Base-by-base conservation (phyloP, 768 basidiomycete genomes). In the Rhizopogon salebrosus region DNA sequence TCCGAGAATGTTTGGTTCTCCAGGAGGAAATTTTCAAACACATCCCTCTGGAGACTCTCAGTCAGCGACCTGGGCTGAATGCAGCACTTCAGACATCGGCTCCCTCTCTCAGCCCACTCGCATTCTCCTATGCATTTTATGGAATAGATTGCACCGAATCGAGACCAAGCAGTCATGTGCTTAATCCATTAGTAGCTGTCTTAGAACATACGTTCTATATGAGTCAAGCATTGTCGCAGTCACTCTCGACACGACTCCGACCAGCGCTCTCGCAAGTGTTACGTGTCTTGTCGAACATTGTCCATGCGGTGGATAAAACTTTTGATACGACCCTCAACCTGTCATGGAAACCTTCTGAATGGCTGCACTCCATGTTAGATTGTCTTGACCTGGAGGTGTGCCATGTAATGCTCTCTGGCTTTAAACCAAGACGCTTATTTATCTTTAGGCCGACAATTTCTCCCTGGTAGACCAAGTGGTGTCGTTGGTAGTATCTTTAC, bases 61-160 rank as follows among this genome's bases (percentile, higher is more conserved):
- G 75, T 48, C 75, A 75, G 52, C 78, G 80, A 37, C 79, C 83
- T 14, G 74, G 73, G 56, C 65, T 78, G 22, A 70, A 71, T 23
- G 65, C 71, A 2, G 67, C 69, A 3, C 61, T 69, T 37, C 68
- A 72, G 37, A 62, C 59, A 18, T 57, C 64, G 24, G 61, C 68
- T 8, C 51, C 58, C 20, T 67, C 63, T 1, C 66, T 72, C 37
- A 53, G 75, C 26, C 73, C 82, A 26, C 79, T 82, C 53, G 62
- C 70, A 9, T 87, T 85, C 61, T 81, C 85, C 18, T 80, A 78
- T 60, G 65, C 70, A 22, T 84, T 89, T 63, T 92, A 88, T 64
- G 79, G 72, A 16, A 70, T 84, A 34, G 65, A 68, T 18, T 57
- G 68, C 9, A 59, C 64, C 6, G 54, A 64, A 11, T 43, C 60